Percentiles rank a stretch among this genome's conserved stretches.
Conservation (phyloP, 1,139 yeast genomes). For the Candida sp. region DNA sequence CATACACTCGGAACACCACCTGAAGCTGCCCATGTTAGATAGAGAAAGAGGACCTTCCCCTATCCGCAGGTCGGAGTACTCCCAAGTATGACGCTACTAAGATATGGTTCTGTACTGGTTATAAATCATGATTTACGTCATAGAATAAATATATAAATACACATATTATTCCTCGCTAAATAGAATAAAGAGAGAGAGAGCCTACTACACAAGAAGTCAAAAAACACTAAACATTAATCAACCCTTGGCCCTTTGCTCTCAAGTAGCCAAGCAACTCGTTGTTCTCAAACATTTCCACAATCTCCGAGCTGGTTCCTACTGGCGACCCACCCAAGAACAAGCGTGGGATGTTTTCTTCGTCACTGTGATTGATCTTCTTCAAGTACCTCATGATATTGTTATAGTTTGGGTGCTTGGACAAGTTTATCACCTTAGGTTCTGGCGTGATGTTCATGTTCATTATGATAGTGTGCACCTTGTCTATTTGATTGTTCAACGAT, state of each 20-base stretch:
- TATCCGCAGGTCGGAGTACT: no score
- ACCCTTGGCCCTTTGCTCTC: constrained; percentile 29
- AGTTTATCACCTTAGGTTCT: constrained; percentile 32
- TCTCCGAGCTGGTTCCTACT: constrained; percentile 28
- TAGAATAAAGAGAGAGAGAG: neutral
- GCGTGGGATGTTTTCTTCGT: constrained; percentile 28
- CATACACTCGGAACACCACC: no score
- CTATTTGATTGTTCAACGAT: constrained; percentile 16
- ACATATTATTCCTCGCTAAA: no score
- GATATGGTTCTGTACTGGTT: no score
- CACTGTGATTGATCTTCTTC: constrained; percentile 18
- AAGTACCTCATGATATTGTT: constrained; percentile 27
- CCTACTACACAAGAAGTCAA: neutral
- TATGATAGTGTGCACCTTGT: constrained; percentile 24
- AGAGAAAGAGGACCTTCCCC: no score
- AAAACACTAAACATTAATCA: constrained; percentile 20
- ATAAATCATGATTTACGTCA: no score
- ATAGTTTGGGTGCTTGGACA: constrained; percentile 36
- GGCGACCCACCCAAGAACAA: constrained; percentile 38
- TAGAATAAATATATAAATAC: neutral
- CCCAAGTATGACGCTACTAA: no score
- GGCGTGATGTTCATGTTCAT: constrained; percentile 30
- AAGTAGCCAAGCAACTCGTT: constrained; percentile 25
- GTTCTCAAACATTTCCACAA: constrained; percentile 23
- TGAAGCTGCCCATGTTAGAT: no score